These are phyloP conservation scores for Chionographis japonica DNA, from an alignment of 106 monocot genomes.

Conservation along the genomic window DNA sequence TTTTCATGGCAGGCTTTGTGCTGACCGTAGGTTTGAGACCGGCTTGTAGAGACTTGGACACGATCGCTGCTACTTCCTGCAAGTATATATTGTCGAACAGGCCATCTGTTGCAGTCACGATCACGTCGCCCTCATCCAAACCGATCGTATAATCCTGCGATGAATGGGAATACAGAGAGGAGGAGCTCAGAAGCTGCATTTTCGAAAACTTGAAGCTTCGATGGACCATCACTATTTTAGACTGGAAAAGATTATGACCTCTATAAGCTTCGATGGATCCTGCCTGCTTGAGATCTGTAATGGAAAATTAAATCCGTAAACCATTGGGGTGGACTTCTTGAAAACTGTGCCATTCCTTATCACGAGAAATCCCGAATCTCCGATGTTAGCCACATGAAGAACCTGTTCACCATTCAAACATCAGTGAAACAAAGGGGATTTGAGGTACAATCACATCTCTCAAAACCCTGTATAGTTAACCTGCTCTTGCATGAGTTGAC, in stretches of 20 bases:
- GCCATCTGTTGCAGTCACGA: conserved; percentile 86
- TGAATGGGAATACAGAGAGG: neutral
- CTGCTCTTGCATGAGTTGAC: neutral
- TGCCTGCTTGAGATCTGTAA: conserved; percentile 87
- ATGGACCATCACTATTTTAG: neutral
- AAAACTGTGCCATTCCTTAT: conserved; percentile 63
- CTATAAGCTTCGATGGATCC: conserved; percentile 57
- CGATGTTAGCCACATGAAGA: conserved; percentile 82
- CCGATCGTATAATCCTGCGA: conserved; percentile 55
- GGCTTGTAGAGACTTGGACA: conserved; percentile 58
- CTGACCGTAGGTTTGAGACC: conserved; percentile 60
- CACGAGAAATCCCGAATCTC: conserved; percentile 88
- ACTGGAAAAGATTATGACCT: conserved; percentile 26
- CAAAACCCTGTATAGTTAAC: too few species aligned
- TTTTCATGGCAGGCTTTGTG: neutral
- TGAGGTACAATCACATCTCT: neutral
- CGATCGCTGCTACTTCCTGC: conserved; percentile 55
- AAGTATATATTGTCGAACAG: conserved; percentile 91
- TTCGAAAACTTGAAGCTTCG: too few species aligned
- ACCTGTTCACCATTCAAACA: conserved; percentile 27
- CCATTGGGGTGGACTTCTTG: conserved; percentile 74
- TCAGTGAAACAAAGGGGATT: neutral
- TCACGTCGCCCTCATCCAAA: conserved; percentile 76
- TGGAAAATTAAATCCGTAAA: conserved; percentile 95
- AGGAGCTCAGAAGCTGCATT: neutral